These are phyloP conservation scores for Diaporthe caulivora DNA, from an alignment of 2,329 filamentous ascomycete genomes.

Conservation along the genomic window DNA sequence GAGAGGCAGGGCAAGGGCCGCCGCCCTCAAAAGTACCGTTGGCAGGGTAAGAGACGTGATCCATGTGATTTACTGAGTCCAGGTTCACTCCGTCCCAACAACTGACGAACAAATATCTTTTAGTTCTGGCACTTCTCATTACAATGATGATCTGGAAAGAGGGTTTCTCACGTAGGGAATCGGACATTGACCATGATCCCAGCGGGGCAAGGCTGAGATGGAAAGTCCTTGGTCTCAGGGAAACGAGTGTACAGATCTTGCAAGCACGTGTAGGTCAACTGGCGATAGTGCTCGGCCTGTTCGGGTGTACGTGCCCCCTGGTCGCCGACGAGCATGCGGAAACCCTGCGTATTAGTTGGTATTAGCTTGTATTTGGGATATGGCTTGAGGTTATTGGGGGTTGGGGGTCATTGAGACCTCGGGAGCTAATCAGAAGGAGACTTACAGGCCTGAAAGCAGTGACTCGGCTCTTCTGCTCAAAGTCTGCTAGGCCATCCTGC, in stretches of 20 bases:
- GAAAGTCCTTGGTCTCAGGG: slow-evolving; percentile 56
- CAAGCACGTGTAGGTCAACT: slow-evolving; percentile 57
- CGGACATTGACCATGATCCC: slow-evolving; percentile 60
- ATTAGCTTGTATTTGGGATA: neutral
- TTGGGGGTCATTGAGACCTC: neutral
- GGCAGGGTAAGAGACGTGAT: slow-evolving; percentile 48
- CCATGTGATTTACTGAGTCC: slow-evolving; percentile 48
- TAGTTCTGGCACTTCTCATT: neutral
- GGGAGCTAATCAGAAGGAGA: neutral
- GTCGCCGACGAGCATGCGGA: slow-evolving; percentile 55
- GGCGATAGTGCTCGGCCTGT: slow-evolving; percentile 49
- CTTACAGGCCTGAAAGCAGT: slow-evolving; percentile 53
- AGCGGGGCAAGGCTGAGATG: slow-evolving; percentile 51
- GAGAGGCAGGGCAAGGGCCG: slow-evolving; percentile 46
- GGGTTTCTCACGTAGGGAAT: slow-evolving; percentile 47
- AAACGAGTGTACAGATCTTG: slow-evolving; percentile 54
- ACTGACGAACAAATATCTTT: neutral
- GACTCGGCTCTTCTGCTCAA: slow-evolving; percentile 53
- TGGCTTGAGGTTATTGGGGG: too few species aligned
- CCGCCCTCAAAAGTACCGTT: slow-evolving; percentile 26
- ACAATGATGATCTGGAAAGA: too few species aligned
- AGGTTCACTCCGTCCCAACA: slow-evolving; percentile 49
- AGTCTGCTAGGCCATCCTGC: slow-evolving; percentile 53
- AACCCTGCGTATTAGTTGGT: slow-evolving; percentile 46
- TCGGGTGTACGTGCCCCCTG: slow-evolving; percentile 17